Evolutionary conservation across 345 rosid genomes (phyloP).

Genomic region (Citrus sp.): DNA sequence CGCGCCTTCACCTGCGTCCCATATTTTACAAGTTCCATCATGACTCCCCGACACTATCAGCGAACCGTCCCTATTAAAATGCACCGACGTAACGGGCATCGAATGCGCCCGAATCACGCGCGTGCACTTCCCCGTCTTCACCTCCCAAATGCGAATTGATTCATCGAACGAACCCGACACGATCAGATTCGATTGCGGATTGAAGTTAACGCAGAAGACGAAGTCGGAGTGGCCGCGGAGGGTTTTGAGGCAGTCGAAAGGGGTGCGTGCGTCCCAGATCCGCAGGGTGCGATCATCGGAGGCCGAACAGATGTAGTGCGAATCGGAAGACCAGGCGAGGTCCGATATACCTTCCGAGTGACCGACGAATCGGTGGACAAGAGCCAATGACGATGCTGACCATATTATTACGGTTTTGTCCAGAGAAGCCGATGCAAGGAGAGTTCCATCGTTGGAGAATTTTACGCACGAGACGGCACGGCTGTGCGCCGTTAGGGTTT

Average conservation of each 20-base stretch:
- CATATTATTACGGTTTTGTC: constrained; percentile 81
- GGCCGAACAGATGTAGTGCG: constrained; percentile 94
- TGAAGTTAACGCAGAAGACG: constrained; percentile 93
- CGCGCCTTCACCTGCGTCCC: constrained; percentile 78
- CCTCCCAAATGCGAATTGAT: constrained; percentile 90
- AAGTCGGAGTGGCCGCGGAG: constrained; percentile 71
- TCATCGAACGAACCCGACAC: constrained; percentile 91
- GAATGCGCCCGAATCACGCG: constrained; percentile 67
- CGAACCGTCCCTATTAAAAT: constrained; percentile 89
- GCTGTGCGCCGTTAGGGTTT: constrained; percentile 60
- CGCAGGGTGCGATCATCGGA: constrained; percentile 93
- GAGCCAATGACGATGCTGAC: constrained; percentile 57
- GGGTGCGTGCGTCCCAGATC: constrained; percentile 86
- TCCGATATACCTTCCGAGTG: constrained; percentile 80
- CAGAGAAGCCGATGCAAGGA: constrained; percentile 83
- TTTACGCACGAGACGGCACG: constrained; percentile 85
- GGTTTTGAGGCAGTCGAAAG: constrained; percentile 81
- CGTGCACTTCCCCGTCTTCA: constrained; percentile 73
- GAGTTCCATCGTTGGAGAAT: constrained; percentile 85
- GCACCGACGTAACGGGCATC: constrained; percentile 76
- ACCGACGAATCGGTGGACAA: constrained; percentile 63
- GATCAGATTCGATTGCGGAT: constrained; percentile 76
- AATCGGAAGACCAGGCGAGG: constrained; percentile 93
- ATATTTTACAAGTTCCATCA: constrained; percentile 89
- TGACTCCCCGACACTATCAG: constrained; percentile 88